Evolutionary conservation across 2,329 filamentous ascomycete species (phyloP).

Genomic region (Fusarium tuaranense): DNA sequence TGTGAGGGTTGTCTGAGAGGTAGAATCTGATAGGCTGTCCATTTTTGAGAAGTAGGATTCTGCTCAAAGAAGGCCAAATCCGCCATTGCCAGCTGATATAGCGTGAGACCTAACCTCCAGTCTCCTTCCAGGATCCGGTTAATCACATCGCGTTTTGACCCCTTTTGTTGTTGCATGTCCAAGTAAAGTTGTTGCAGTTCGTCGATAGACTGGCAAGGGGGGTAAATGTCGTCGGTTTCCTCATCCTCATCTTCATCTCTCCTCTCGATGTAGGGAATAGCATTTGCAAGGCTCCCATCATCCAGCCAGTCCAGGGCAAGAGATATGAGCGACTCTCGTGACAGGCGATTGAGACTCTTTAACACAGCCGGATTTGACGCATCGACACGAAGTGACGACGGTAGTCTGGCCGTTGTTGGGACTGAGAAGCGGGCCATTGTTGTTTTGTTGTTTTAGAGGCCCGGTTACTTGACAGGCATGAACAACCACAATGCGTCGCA

Average conservation of each 20-base stretch:
- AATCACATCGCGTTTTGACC: constrained; percentile 72
- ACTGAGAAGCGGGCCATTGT: constrained; percentile 70
- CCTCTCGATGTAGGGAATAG: constrained; percentile 51
- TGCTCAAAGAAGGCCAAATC: constrained; percentile 75
- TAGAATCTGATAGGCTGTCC: constrained; percentile 71
- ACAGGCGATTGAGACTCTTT: constrained; percentile 76
- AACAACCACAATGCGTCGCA: constrained; percentile 8
- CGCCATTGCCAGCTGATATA: constrained; percentile 77
- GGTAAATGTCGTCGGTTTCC: constrained; percentile 75
- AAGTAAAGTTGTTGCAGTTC: constrained; percentile 75
- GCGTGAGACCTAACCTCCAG: constrained; percentile 72
- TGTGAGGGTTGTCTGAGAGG: constrained; percentile 58
- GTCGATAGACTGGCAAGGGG: constrained; percentile 72
- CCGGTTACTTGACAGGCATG: not conserved
- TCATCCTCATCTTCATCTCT: constrained; percentile 62
- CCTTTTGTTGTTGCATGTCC: constrained; percentile 69
- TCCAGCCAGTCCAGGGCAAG: constrained; percentile 84
- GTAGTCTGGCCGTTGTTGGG: constrained; percentile 77
- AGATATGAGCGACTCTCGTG: constrained; percentile 77
- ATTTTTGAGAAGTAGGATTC: constrained; percentile 72
- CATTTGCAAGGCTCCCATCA: constrained; percentile 70
- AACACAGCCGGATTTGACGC: constrained; percentile 72
- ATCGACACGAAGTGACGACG: constrained; percentile 77
- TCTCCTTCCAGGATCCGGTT: constrained; percentile 76
- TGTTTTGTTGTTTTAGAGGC: constrained; percentile 22